Evolutionary conservation across 345 rosid genomes (phyloP).

Genomic region (Rhodamnia rubescens): DNA sequence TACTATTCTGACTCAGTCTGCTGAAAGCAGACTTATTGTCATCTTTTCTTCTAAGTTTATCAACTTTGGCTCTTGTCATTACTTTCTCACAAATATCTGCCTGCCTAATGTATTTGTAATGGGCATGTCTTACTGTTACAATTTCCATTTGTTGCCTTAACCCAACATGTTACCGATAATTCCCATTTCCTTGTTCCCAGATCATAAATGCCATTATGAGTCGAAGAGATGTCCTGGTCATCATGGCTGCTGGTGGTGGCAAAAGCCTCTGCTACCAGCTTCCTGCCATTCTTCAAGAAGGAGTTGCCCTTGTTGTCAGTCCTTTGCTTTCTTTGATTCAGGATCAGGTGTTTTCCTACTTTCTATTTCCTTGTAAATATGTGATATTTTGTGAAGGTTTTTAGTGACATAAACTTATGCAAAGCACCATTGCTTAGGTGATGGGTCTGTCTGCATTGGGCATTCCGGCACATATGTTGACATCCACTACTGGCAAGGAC

Average conservation of each 20-base stretch:
- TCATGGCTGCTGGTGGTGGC: slow-evolving; percentile 99
- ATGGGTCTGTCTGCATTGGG: slow-evolving; percentile 88
- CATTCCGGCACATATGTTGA: slow-evolving; percentile 73
- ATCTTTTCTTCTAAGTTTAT: not conserved
- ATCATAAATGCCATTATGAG: slow-evolving; percentile 80
- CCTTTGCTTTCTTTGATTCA: slow-evolving; percentile 89
- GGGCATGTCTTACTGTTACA: not conserved
- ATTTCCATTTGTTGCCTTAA: not conserved
- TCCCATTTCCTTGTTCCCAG: slow-evolving; percentile 14
- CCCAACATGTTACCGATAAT: not conserved
- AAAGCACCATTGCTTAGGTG: slow-evolving; percentile 30
- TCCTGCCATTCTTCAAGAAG: slow-evolving; percentile 65
- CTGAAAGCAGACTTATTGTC: not conserved
- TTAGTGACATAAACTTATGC: not conserved
- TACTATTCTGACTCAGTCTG: not conserved
- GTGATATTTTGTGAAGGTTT: not conserved
- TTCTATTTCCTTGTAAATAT: not conserved
- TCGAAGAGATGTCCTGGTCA: slow-evolving; percentile 75
- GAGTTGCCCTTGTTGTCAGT: slow-evolving; percentile 80
- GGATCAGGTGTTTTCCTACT: slow-evolving; percentile 63
- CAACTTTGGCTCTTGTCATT: not conserved
- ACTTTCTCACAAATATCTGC: not conserved
- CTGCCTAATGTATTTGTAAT: not conserved
- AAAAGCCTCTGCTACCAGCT: slow-evolving; percentile 98
- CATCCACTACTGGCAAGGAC: slow-evolving; percentile 83